Percentiles rank a stretch among this genome's conserved stretches.
These are phyloP conservation scores for Xerocomus amazonicus DNA, from an alignment of 1,284 basidiomycete species.

Conservation along the genomic window DNA sequence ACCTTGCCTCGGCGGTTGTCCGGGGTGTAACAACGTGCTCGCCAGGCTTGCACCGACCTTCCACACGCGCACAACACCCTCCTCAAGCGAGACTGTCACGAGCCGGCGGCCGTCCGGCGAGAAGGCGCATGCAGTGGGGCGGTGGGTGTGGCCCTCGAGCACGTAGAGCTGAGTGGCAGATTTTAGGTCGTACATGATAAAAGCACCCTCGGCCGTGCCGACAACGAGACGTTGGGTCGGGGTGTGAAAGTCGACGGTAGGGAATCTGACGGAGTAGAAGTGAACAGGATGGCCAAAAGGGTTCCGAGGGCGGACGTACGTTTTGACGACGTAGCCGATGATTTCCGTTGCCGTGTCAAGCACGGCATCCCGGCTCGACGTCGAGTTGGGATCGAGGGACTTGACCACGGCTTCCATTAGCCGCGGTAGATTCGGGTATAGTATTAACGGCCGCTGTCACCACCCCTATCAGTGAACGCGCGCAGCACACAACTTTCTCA, in stretches of 20 bases:
- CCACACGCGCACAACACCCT: slow-evolving; percentile 82
- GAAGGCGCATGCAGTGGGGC: slow-evolving; percentile 80
- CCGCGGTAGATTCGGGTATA: slow-evolving; percentile 83
- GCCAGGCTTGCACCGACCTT: slow-evolving; percentile 84
- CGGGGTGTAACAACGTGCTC: slow-evolving; percentile 82
- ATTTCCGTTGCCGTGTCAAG: slow-evolving; percentile 92
- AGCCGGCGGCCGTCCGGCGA: slow-evolving; percentile 90
- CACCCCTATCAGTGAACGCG: background rate
- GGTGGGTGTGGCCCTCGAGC: slow-evolving; percentile 84
- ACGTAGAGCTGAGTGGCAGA: slow-evolving; percentile 94
- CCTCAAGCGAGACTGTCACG: slow-evolving; percentile 84
- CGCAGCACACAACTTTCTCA: background rate
- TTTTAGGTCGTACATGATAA: slow-evolving; percentile 96
- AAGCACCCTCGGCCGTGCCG: slow-evolving; percentile 89
- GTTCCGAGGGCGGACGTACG: slow-evolving; percentile 23
- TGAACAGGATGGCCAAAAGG: background rate
- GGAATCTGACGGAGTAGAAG: slow-evolving; percentile 58
- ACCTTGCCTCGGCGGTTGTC: slow-evolving; percentile 88
- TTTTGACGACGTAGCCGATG: slow-evolving; percentile 83
- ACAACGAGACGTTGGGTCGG: slow-evolving; percentile 85
- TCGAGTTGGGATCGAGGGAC: slow-evolving; percentile 90
- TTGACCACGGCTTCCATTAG: slow-evolving; percentile 96
- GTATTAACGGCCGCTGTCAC: slow-evolving; percentile 72
- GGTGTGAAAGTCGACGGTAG: slow-evolving; percentile 88
- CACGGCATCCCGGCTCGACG: slow-evolving; percentile 80